Evolutionary conservation across 2,329 filamentous ascomycete genomes (phyloP).

Genomic region (Scleromitrula shiraiana): DNA sequence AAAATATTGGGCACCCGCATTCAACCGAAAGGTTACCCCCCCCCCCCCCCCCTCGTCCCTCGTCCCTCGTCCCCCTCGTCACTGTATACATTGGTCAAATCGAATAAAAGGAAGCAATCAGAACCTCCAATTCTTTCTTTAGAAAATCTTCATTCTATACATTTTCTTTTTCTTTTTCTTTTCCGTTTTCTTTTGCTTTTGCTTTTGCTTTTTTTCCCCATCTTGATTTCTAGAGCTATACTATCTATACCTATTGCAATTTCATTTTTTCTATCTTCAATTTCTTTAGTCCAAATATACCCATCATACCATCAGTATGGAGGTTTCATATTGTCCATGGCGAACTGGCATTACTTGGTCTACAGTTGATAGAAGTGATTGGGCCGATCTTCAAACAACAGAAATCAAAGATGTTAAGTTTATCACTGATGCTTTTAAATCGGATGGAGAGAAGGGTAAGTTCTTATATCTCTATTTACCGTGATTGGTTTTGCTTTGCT

Average conservation of each 20-base stretch:
- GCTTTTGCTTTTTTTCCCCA: background rate
- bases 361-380: slow-evolving; percentile 14
- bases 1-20: slow-evolving; percentile 24
- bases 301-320: slow-evolving; percentile 20
- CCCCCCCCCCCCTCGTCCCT: background rate
- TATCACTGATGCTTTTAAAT: background rate
- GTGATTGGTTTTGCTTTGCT: no score
- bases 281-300: background rate
- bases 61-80: slow-evolving; percentile 10
- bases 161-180: slow-evolving; percentile 16
- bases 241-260: slow-evolving; percentile 6
- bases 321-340: slow-evolving; percentile 28
- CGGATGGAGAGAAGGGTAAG: background rate
- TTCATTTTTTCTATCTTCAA: background rate
- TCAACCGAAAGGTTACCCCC: slow-evolving; percentile 18
- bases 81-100: slow-evolving; percentile 4
- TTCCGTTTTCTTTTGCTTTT: background rate
- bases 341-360: slow-evolving; percentile 22
- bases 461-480: background rate
- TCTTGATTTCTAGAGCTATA: slow-evolving; percentile 13
- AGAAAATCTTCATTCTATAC: slow-evolving; percentile 11
- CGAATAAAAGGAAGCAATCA: slow-evolving; percentile 21
- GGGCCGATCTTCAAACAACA: slow-evolving; percentile 12
- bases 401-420: background rate
- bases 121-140: slow-evolving; percentile 16